A percentile compares a stretch with the other conserved stretches of the same genome.
These are phyloP conservation scores for Pisolithus orientalis DNA, from an alignment of 768 basidiomycete genomes.

Conservation along the genomic window DNA sequence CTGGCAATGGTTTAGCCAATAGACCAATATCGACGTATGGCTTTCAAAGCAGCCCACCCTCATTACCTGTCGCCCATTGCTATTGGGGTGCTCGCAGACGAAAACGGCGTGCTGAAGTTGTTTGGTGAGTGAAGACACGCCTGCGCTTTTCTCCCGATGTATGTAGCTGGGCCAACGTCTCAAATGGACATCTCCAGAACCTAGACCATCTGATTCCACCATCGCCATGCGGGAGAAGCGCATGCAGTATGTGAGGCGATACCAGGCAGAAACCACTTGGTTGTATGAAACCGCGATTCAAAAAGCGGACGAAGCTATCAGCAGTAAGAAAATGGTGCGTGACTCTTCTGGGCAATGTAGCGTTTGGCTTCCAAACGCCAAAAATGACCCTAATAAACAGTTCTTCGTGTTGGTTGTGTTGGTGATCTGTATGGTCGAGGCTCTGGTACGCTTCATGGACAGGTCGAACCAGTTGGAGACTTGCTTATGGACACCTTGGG, in stretches of 20 bases:
- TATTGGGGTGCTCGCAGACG: conserved; percentile 19
- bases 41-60: conserved; percentile 17
- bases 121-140: conserved; percentile 13
- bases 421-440: not conserved
- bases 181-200: conserved; percentile 12
- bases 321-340: not conserved
- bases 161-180: no score
- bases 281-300: not conserved
- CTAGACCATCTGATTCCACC: conserved; percentile 19
- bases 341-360: not conserved
- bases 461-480: not conserved
- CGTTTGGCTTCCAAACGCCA: not conserved
- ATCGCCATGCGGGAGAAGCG: conserved; percentile 17
- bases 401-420: not conserved
- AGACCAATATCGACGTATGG: conserved; percentile 13
- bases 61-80: conserved; percentile 23
- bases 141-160: not conserved
- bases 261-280: not conserved
- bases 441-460: not conserved
- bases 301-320: not conserved
- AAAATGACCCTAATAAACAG: not conserved
- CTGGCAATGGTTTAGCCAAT: conserved; percentile 9
- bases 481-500: not conserved
- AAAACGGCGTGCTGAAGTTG: conserved; percentile 20
- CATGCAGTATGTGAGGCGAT: conserved; percentile 17